These are phyloP conservation scores for Protea cynaroides DNA, from an alignment of 164 flowering plant genomes.

Conservation along the genomic window DNA sequence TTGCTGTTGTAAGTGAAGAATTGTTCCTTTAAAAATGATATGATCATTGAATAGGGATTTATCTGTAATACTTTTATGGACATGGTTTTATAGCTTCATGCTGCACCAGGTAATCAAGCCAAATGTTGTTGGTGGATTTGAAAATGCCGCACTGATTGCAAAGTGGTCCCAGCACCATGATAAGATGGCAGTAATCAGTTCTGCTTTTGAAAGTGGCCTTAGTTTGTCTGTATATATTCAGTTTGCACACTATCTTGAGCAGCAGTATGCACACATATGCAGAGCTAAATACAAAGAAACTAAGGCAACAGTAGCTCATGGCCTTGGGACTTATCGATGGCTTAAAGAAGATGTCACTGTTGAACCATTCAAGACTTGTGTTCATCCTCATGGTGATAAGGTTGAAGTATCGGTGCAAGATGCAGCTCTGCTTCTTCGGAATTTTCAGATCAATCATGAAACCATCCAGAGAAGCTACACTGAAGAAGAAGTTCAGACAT, in stretches of 20 bases:
- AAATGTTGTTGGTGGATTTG: conserved; percentile 89
- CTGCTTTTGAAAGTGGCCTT: conserved; percentile 82
- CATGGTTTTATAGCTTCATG: conserved; percentile 5
- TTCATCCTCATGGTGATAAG: conserved; percentile 31
- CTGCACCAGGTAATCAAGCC: conserved; percentile 83
- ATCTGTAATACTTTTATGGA: background rate
- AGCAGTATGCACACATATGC: conserved; percentile 37
- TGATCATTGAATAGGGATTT: background rate
- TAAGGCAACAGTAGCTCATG: conserved; percentile 60
- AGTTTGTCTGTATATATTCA: conserved; percentile 69
- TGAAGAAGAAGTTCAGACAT: conserved; percentile 29
- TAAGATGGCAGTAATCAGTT: conserved; percentile 81
- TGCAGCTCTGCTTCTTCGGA: conserved; percentile 47
- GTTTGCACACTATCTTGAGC: conserved; percentile 61
- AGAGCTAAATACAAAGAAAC: conserved; percentile 31
- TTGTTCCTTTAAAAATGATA: background rate
- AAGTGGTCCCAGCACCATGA: conserved; percentile 79
- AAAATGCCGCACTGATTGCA: conserved; percentile 72
- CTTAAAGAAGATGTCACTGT: conserved; percentile 67
- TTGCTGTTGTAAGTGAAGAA: conserved; percentile 67
- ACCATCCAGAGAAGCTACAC: conserved; percentile 27
- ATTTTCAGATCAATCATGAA: conserved; percentile 43
- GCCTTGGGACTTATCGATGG: conserved; percentile 94
- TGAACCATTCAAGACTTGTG: conserved; percentile 37
- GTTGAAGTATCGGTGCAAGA: conserved; percentile 69